phyloP scores from a whole-genome alignment of 1,284 basidiomycete genomes.

The Ustilago shanxiensis region DNA sequence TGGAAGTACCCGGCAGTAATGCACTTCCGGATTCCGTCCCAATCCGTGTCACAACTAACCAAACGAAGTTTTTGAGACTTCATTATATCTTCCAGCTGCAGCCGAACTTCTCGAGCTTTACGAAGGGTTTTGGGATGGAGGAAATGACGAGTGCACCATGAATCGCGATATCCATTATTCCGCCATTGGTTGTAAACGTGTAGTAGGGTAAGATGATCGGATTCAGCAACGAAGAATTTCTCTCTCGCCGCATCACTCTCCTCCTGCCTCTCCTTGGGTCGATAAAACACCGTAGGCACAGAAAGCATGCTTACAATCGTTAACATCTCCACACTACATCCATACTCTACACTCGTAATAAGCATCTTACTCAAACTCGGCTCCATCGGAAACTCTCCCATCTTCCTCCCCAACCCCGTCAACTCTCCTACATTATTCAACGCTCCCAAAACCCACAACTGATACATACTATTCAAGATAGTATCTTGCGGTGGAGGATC shows the following conservation, averaged over 20 bases:
- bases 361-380: slow-evolving; percentile 99
- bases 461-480: slow-evolving; percentile 90
- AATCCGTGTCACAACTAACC: slow-evolving; percentile 91
- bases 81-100: slow-evolving; percentile 98
- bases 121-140: slow-evolving; percentile 93
- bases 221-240: slow-evolving; percentile 98
- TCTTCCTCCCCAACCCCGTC: slow-evolving; percentile 90
- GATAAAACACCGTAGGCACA: slow-evolving; percentile 91
- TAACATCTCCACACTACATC: slow-evolving; percentile 93
- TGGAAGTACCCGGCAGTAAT: slow-evolving; percentile 99
- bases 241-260: slow-evolving; percentile 96
- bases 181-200: slow-evolving; percentile 99
- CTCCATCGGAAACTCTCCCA: slow-evolving; percentile 86
- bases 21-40: slow-evolving; percentile 95
- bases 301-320: slow-evolving; percentile 99
- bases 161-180: slow-evolving; percentile 87
- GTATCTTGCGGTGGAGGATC: slow-evolving; percentile 83
- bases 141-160: slow-evolving; percentile 95
- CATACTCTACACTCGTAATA: slow-evolving; percentile 92
- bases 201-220: slow-evolving; percentile 93
- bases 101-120: slow-evolving; percentile 95
- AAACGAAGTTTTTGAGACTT: slow-evolving; percentile 95
- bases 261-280: slow-evolving; percentile 93
- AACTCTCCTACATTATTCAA: slow-evolving; percentile 97
- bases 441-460: slow-evolving; percentile 97